Evolutionary conservation across 2,329 filamentous ascomycete genomes (phyloP).

Genomic region (Calonectria crousiana): DNA sequence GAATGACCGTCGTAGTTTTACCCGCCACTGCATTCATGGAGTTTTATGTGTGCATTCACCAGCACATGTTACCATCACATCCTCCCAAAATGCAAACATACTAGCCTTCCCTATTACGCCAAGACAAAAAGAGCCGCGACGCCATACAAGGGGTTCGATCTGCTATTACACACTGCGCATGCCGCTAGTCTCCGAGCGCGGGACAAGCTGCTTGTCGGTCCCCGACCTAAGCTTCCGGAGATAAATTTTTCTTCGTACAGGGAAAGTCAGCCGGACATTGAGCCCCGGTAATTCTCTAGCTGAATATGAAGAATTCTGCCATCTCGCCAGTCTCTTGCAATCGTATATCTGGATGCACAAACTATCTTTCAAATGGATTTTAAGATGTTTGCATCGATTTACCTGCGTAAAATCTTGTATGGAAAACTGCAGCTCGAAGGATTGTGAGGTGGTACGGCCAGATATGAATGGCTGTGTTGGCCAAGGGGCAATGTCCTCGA

Average conservation of each 20-base stretch:
- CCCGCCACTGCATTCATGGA: neutral
- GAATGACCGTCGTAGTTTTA: neutral
- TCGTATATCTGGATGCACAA: neutral
- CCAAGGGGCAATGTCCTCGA: neutral
- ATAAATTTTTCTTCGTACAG: neutral
- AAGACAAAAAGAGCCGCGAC: slow-evolving; percentile 40
- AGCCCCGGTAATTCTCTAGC: slow-evolving; percentile 24
- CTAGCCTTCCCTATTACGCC: slow-evolving; percentile 31
- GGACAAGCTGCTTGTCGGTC: slow-evolving; percentile 22
- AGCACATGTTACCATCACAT: neutral
- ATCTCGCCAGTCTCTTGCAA: neutral
- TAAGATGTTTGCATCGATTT: too few relatives aligned
- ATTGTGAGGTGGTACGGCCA: neutral
- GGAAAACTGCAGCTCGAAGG: neutral
- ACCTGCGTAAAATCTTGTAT: neutral
- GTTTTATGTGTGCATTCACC: too few relatives aligned
- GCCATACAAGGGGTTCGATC: slow-evolving; percentile 36
- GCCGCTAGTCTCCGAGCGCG: slow-evolving; percentile 27
- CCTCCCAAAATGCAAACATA: slow-evolving; percentile 15
- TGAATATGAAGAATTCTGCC: neutral
- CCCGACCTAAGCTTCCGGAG: slow-evolving; percentile 1
- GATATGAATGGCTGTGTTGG: neutral
- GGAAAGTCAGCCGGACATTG: slow-evolving; percentile 30
- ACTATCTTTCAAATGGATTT: neutral
- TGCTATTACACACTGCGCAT: slow-evolving; percentile 28